Evolutionary conservation across 1,139 yeast species (phyloP).

Genomic region (Yamadazyma friedrichii): DNA sequence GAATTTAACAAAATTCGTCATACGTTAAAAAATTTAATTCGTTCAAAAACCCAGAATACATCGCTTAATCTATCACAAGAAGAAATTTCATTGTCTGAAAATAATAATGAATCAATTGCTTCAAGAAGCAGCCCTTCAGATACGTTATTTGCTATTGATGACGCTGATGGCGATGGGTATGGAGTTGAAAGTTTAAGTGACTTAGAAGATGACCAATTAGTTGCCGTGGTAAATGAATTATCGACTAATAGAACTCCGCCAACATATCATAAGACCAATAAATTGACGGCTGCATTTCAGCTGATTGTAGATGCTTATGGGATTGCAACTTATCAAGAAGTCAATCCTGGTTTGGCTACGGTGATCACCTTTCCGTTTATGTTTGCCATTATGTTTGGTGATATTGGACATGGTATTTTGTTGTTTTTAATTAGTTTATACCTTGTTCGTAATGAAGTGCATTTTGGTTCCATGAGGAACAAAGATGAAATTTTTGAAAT

Average conservation of each 20-base stretch:
- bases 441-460: conserved; percentile 67
- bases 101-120: conserved; percentile 1
- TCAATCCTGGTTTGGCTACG: conserved; percentile 94
- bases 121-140: background rate
- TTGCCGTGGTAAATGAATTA: conserved; percentile 72
- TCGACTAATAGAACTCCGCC: conserved; percentile 88
- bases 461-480: conserved; percentile 60
- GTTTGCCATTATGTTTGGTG: conserved; percentile 99
- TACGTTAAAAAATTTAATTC: conserved; percentile 26
- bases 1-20: conserved; percentile 27
- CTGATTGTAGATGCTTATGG: conserved; percentile 94
- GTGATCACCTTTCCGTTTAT: conserved; percentile 95
- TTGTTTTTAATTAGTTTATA: conserved; percentile 69
- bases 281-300: conserved; percentile 90
- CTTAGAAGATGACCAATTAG: conserved; percentile 30
- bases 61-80: conserved; percentile 18
- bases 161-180: conserved; percentile 16
- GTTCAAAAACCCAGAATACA: conserved; percentile 21
- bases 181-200: conserved; percentile 14
- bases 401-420: conserved; percentile 90
- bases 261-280: conserved; percentile 87
- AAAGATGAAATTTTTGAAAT: conserved; percentile 94
- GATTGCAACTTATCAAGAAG: conserved; percentile 89
- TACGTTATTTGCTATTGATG: conserved; percentile 58
- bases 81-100: conserved; percentile 21